Evolutionary conservation across 768 basidiomycete species (phyloP).

Genomic region (Coprinopsis marcescibilis): DNA sequence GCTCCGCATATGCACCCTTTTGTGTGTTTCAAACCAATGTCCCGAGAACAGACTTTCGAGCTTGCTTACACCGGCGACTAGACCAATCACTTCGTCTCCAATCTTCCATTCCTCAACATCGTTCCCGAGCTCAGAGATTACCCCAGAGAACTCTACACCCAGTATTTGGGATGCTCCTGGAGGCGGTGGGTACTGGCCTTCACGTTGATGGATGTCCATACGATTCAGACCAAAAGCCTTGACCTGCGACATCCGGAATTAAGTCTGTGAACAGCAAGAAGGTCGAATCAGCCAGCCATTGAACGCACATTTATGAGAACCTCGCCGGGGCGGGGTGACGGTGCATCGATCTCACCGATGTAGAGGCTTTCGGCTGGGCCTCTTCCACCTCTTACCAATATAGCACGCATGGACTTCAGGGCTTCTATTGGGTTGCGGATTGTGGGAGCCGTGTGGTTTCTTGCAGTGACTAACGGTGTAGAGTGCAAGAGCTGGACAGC

Average conservation of each 20-base stretch:
- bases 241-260: constrained; percentile 37
- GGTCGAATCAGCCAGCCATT: too few relatives aligned
- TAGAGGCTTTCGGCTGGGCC: constrained; percentile 76
- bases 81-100: constrained; percentile 73
- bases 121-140: constrained; percentile 47
- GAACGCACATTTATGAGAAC: constrained; percentile 78
- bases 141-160: constrained; percentile 84
- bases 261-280: constrained; percentile 1
- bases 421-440: background rate
- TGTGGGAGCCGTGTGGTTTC: background rate
- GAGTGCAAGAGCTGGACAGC: too few relatives aligned
- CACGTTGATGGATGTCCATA: constrained; percentile 73
- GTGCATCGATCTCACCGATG: constrained; percentile 65
- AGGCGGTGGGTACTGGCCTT: constrained; percentile 73
- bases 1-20: constrained; percentile 91
- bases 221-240: constrained; percentile 86
- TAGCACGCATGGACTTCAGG: constrained; percentile 56
- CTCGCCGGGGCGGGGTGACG: constrained; percentile 48
- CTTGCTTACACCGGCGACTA: constrained; percentile 70
- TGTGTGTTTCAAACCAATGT: background rate
- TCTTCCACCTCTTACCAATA: constrained; percentile 69
- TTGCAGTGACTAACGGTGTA: too few relatives aligned
- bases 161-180: constrained; percentile 69
- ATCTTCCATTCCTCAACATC: constrained; percentile 48
- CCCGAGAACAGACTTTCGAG: constrained; percentile 1